Percentiles rank a stretch among this genome's conserved stretches.
phyloP scores from a whole-genome alignment of 345 rosid genomes.

The Bruguiera sexangula region DNA sequence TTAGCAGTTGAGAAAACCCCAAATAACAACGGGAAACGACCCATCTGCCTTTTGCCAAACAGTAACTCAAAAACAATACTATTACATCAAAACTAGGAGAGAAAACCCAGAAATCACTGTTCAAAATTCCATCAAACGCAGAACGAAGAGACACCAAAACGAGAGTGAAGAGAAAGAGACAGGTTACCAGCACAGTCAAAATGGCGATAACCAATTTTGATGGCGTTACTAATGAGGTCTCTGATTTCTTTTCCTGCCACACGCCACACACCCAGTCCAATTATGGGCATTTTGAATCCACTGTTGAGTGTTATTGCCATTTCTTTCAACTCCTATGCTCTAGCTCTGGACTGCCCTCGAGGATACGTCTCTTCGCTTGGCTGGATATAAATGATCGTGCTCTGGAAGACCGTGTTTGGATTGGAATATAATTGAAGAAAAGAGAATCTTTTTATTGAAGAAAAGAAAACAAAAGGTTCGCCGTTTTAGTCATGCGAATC shows the following conservation, averaged over 20 bases:
- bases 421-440: no score
- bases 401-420: no score
- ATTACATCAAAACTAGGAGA: no score
- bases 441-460: no score
- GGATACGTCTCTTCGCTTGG: no score
- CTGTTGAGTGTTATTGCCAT: constrained; percentile 69
- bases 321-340: constrained; percentile 1
- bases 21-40: not conserved
- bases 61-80: not conserved
- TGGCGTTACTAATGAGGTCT: constrained; percentile 62
- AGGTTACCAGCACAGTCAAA: constrained; percentile 80
- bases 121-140: constrained; percentile 1
- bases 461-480: no score
- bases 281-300: constrained; percentile 71
- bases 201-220: constrained; percentile 89
- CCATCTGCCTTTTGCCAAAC: not conserved
- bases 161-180: not conserved
- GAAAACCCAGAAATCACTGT: no score
- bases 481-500: no score
- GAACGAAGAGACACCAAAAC: not conserved
- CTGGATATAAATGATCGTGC: no score
- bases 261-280: constrained; percentile 91
- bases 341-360: not conserved
- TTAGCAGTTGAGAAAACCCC: not conserved
- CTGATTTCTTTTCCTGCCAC: constrained; percentile 61